Evolutionary conservation across 192 early-diverging fungal genomes (phyloP), one percentile per base, ranked within the genome.

Genomic region (Globomyces pollinis-pini): DNA sequence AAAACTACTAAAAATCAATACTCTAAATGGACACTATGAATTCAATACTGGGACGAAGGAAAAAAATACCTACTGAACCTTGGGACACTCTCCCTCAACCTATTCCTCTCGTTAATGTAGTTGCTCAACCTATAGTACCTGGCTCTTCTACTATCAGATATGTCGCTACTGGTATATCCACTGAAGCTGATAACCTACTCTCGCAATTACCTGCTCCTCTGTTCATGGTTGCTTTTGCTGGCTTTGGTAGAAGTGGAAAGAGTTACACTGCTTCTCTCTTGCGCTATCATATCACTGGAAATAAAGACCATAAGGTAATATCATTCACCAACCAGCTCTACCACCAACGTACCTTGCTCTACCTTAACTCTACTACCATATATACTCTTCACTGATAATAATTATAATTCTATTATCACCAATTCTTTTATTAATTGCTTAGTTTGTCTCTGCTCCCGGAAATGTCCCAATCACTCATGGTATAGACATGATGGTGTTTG

Each of bases 391-490:
- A n/a, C n/a, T n/a, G n/a, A n/a, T n/a, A n/a, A n/a, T n/a, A n/a
- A n/a, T n/a, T n/a, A n/a, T n/a, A n/a, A n/a, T n/a, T n/a, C n/a
- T n/a, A n/a, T n/a, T n/a, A n/a, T n/a, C n/a, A n/a, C n/a, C n/a
- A n/a, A n/a, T n/a, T n/a, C n/a, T n/a, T n/a, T n/a, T n/a, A n/a
- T n/a, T n/a, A n/a, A n/a, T n/a, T n/a, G n/a, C n/a, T n/a, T n/a
- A 63, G 57, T 79, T 73, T 56, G 58, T 57, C n/a, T 73, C 70
- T 4, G 63, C 68, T 13, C 72, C 77, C 18, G 77, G 77, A 31
- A 79, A 79, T 63, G 65, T 73, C 3, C 77, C 77, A 1, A 72
- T 69, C 66, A 79, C 77, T 0, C 77, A 79, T 64, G 77, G 77
- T 29, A 79, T 79, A 45, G 77, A 79, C 50, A 70, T 79, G 70